Conservation (phyloP, 345 rosid genomes). For the Aquilaria yunnanensis region DNA sequence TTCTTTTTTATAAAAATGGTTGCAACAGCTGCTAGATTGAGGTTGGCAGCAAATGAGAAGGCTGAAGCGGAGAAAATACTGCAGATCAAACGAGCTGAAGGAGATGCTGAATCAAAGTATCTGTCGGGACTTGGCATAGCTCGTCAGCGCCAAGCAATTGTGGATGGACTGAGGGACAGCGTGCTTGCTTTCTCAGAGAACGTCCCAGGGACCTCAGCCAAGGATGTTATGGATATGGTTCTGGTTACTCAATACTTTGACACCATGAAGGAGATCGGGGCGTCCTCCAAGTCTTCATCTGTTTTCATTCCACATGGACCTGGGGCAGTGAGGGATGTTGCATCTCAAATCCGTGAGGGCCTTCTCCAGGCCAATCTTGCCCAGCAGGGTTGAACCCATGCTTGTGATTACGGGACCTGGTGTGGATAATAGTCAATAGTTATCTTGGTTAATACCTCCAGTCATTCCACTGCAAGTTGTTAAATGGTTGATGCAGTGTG, state of each 20-base stretch:
- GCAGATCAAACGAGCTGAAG: conserved; percentile 53
- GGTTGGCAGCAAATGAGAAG: conserved; percentile 42
- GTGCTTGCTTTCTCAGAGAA: conserved; percentile 12
- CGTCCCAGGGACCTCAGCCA: conserved; percentile 8
- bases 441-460: too few species aligned
- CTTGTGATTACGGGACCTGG: too few species aligned
- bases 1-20: background rate
- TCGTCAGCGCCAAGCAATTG: conserved; percentile 46
- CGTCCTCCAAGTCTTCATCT: conserved; percentile 21
- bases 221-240: conserved; percentile 24
- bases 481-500: too few species aligned
- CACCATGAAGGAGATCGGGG: conserved; percentile 27
- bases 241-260: conserved; percentile 25
- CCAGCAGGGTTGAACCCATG: too few species aligned
- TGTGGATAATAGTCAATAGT: too few species aligned
- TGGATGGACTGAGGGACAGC: conserved; percentile 35
- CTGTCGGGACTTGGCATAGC: conserved; percentile 46
- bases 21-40: conserved; percentile 42
- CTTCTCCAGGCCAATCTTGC: conserved; percentile 17
- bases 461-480: too few species aligned
- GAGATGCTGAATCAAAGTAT: conserved; percentile 45
- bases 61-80: conserved; percentile 52
- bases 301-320: conserved; percentile 33
- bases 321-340: conserved; percentile 22
- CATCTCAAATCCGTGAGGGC: conserved; percentile 24